Base-by-base conservation (phyloP, 2,329 filamentous ascomycete species). In the Pseudopithomyces chartarum region DNA sequence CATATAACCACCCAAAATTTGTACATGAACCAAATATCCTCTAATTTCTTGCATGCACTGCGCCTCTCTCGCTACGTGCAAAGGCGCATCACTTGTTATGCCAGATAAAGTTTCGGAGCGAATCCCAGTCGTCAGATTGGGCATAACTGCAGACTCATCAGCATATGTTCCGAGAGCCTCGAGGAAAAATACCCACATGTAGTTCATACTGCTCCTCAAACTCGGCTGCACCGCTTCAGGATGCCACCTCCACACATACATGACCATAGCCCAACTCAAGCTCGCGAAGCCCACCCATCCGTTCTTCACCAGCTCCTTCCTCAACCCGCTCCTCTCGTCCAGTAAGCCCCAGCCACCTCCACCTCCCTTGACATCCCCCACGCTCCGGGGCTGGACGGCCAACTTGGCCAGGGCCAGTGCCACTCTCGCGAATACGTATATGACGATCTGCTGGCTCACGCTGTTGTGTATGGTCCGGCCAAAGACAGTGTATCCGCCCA, bases 391-490 rank as follows among this genome's bases (percentile, higher is more conserved):
- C 76, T 91, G 88, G 61, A 98, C 87, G 55, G 90, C 86, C 56
- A 98, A 80, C 70, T 92, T 91, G 32, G 93, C 95, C 22, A 96
- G 79, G 8, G 91, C 91, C 33, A 99, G 85, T 58, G 90, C 84
- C 15, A 97, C 95, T 63, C 95, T 88, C 46, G 95, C 95, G 73
- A 97, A 97, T 61, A 99, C 90, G 81, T 99, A 99, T 68, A 98
- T 91, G 76, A 97, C 92, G 74, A 99, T 99, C 82, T 99, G 94
- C 81, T 97, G 92, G 79, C 89, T 96, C 60, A 97, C 89, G 62
- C 87, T 90, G 59, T 89, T 90, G 70, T 91, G 87, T 74, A 82
- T 82, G 36, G 89, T 89, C 58, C 90, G 88, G 47, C 94, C 95
- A 74, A 99, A 99, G 61, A 98, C 91, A 59, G 91, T 79, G 82